Base-by-base conservation (phyloP, 495 filamentous ascomycete species). In the Hypoxylon fuscum region DNA sequence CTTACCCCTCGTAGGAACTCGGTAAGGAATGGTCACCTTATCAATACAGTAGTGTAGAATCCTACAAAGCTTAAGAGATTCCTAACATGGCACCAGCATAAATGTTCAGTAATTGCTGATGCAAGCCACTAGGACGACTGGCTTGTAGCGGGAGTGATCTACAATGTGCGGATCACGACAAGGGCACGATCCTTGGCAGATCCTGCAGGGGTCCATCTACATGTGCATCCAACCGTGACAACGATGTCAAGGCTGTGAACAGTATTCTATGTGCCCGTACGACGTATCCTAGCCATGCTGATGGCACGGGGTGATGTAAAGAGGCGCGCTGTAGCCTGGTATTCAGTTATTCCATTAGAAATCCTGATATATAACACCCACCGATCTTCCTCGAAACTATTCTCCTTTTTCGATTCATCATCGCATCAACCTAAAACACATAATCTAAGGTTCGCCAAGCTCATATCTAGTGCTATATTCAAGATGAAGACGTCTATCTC, bases 401-500 rank as follows among this genome's bases (percentile, higher is more conserved):
- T 6, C 9, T 29, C 22, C 14, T 15, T 23, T 20, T 11, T 53
- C 15, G 17, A 1, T 32, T 7, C 34, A 46, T 42, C 15, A 17
- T 25, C 34, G 15, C 37, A 47, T 22, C 15, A 8, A 31, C 22
- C 20, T 29, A 20, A 17, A 21, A 51, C 15, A 46, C 5, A 59
- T 45, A 2, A 42, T 14, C 40, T n/a, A 34, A 14, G 15, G 21
- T 38, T 40, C 21, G 18, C 37, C 14, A 52, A 25, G 4, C 10
- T n/a, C 22, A 20, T 5, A 34, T 18, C 46, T 14, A 7, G 18
- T n/a, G 41, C 7, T 18, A 43, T 12, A 25, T 7, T 41, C 40
- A 61, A 51, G 35, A 62, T 70, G 68, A 70, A 68, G 52, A 51
- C 52, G 1, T 69, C 54, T n/a, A 22, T 32, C 1, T 55, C 56